phyloP scores from a whole-genome alignment of 257 asterid species.

The Misopates orontium region DNA sequence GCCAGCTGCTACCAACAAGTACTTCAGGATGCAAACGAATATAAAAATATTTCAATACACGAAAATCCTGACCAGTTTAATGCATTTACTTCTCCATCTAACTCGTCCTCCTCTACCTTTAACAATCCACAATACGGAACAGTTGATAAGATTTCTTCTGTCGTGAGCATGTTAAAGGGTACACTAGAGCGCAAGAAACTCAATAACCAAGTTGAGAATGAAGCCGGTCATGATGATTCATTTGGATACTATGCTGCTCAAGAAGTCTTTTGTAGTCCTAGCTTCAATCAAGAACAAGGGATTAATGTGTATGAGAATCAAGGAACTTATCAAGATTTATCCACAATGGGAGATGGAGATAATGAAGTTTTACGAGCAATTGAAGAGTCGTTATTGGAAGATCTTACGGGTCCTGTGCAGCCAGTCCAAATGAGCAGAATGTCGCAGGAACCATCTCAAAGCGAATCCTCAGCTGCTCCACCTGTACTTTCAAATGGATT shows the following conservation, averaged over 20 bases:
- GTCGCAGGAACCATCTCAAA: constrained; percentile 75
- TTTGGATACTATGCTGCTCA: constrained; percentile 47
- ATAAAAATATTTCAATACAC: constrained; percentile 15
- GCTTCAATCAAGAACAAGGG: constrained; percentile 40
- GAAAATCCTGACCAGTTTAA: constrained; percentile 36
- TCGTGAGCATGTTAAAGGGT: constrained; percentile 91
- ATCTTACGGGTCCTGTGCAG: constrained; percentile 46
- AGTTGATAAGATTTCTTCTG: constrained; percentile 66
- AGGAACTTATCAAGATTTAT: constrained; percentile 40
- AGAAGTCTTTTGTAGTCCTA: constrained; percentile 29
- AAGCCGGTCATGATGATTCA: constrained; percentile 40
- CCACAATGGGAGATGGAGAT: constrained; percentile 43
- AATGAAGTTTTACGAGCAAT: constrained; percentile 43
- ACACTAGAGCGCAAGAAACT: constrained; percentile 55
- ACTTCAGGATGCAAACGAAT: constrained; percentile 23
- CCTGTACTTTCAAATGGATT: constrained; percentile 51
- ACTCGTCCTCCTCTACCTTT: constrained; percentile 58
- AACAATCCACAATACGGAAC: constrained; percentile 46
- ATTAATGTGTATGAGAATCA: constrained; percentile 41
- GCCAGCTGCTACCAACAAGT: constrained; percentile 41
- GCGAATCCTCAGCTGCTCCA: constrained; percentile 81
- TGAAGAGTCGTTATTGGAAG: constrained; percentile 60
- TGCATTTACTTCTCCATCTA: constrained; percentile 46
- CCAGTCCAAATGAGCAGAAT: constrained; percentile 41
- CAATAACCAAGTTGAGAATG: constrained; percentile 34